A percentile compares a stretch with the other conserved stretches of the same genome.
Evolutionary conservation across 192 early-diverging fungal species (phyloP).

Genomic region (Linnemannia zychae): DNA sequence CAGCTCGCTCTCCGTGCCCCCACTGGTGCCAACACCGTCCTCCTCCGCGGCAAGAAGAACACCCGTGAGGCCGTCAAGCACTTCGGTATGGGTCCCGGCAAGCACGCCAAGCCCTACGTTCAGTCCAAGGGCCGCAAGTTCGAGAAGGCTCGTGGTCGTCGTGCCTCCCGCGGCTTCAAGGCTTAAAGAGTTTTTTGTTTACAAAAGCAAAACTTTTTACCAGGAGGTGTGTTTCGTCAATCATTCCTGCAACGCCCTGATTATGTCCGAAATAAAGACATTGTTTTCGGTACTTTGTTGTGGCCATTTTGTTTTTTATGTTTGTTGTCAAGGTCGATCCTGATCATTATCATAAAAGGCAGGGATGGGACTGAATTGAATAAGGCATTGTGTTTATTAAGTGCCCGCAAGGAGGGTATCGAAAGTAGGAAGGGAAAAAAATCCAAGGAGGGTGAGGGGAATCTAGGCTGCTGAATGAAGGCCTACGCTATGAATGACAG

Average conservation of each 20-base stretch:
- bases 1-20: conserved; percentile 99
- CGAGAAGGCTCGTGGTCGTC: conserved; percentile 99
- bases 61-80: conserved; percentile 99
- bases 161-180: conserved; percentile 99
- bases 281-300: conserved; percentile 8
- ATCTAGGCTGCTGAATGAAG: background rate
- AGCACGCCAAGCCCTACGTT: conserved; percentile 85
- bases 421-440: background rate
- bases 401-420: background rate
- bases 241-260: conserved; percentile 26
- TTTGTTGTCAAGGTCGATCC: background rate
- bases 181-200: conserved; percentile 65
- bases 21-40: conserved; percentile 93
- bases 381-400: background rate
- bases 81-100: conserved; percentile 82
- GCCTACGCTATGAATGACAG: background rate
- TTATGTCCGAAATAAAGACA: conserved; percentile 43
- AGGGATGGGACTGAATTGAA: background rate
- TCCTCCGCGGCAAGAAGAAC: conserved; percentile 96
- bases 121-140: conserved; percentile 99
- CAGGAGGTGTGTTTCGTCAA: conserved; percentile 17
- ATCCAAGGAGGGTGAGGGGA: background rate
- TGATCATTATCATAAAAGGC: background rate
- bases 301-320: conserved; percentile 5
- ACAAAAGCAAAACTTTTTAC: background rate